A percentile compares a stretch with the other conserved stretches of the same genome.
phyloP scores from a whole-genome alignment of 306 rosid species.

The Cicer arietinum region DNA sequence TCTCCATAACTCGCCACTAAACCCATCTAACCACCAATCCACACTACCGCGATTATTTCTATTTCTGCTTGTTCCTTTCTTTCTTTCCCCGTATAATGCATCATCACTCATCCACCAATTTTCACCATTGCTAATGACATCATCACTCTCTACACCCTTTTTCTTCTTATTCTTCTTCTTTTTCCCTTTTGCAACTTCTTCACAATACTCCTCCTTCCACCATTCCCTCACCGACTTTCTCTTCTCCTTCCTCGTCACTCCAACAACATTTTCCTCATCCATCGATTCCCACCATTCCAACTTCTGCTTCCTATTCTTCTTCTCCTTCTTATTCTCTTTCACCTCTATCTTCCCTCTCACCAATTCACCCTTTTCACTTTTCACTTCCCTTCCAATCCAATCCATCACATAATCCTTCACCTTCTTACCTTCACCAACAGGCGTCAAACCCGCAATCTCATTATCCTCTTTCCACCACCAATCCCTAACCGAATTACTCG shows the following conservation, averaged over 20 bases:
- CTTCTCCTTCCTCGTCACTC: conserved; percentile 56
- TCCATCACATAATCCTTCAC: conserved; percentile 92
- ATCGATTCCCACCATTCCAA: conserved; percentile 94
- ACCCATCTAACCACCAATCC: conserved; percentile 91
- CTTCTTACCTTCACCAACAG: conserved; percentile 50
- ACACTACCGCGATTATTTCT: conserved; percentile 62
- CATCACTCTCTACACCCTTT: conserved; percentile 47
- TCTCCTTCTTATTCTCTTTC: conserved; percentile 54
- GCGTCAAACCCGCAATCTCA: conserved; percentile 32
- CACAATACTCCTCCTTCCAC: conserved; percentile 93
- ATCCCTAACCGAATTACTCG: conserved; percentile 61
- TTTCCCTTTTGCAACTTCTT: conserved; percentile 67
- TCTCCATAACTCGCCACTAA: conserved; percentile 68
- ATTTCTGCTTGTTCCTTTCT: conserved; percentile 60
- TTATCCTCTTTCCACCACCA: conserved; percentile 83
- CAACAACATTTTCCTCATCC: conserved; percentile 68
- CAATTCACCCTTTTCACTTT: conserved; percentile 58
- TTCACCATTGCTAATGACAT: conserved; percentile 46
- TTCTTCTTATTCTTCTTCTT: conserved; percentile 62
- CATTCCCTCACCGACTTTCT: conserved; percentile 86
- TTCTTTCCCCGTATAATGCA: conserved; percentile 60
- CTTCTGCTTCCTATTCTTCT: conserved; percentile 58
- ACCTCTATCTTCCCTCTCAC: conserved; percentile 28
- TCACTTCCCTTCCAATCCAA: conserved; percentile 89
- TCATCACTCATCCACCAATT: conserved; percentile 73